Conservation (phyloP, 345 rosid genomes). For the Trapa bicornis region DNA sequence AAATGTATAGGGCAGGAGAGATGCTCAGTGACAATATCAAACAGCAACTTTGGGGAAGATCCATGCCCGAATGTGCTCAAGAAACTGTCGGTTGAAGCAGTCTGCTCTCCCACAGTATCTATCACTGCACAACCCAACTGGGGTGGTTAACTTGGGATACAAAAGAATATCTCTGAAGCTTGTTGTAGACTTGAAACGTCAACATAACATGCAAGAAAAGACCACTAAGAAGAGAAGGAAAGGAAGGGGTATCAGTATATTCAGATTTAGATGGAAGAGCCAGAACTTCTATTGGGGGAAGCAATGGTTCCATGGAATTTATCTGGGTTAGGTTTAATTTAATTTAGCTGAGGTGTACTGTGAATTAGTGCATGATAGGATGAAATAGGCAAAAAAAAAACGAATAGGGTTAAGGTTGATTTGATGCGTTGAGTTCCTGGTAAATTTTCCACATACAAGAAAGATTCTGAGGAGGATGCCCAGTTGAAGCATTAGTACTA, state of each 20-base stretch:
- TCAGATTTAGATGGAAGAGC: not conserved
- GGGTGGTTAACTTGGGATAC: slow-evolving; percentile 28
- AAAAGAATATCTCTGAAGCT: not conserved
- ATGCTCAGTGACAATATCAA: slow-evolving; percentile 65
- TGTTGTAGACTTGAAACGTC: not conserved
- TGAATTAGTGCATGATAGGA: slow-evolving; percentile 22
- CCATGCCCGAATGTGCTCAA: slow-evolving; percentile 83
- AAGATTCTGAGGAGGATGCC: not conserved
- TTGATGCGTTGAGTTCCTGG: not conserved
- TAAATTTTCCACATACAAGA: not conserved
- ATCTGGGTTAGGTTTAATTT: slow-evolving; percentile 12
- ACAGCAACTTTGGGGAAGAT: slow-evolving; percentile 68
- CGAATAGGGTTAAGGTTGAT: slow-evolving; percentile 1
- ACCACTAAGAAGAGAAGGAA: not conserved
- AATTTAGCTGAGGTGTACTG: slow-evolving; percentile 12
- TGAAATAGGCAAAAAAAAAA: slow-evolving; percentile 12
- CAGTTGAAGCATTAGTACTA: not conserved
- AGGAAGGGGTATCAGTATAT: not conserved
- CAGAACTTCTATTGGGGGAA: slow-evolving; percentile 5
- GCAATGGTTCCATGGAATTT: slow-evolving; percentile 18
- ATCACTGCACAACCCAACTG: slow-evolving; percentile 16
- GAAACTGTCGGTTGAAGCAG: slow-evolving; percentile 70
- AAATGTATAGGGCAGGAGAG: slow-evolving; percentile 72
- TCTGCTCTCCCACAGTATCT: slow-evolving; percentile 43
- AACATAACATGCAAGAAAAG: slow-evolving; percentile 12